Percentiles rank a stretch among this genome's conserved stretches.
These are phyloP conservation scores for Lipomyces kockii DNA, from an alignment of 805 yeast species.

Conservation along the genomic window DNA sequence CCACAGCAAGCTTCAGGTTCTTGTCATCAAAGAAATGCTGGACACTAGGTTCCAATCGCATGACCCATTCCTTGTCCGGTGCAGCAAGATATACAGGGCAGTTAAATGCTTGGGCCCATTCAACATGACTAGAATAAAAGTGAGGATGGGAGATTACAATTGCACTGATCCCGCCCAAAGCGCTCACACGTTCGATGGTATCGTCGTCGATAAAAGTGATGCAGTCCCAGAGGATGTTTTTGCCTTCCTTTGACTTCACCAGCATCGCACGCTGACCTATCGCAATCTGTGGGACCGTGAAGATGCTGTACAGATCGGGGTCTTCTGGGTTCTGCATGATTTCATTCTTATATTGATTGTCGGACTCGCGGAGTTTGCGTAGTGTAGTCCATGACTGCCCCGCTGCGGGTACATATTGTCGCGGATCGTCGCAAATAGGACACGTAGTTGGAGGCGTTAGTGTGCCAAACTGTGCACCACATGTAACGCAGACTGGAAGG, in stretches of 20 bases:
- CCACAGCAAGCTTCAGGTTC: conserved; percentile 2
- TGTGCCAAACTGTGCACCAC: conserved; percentile 29
- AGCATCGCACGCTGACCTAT: conserved; percentile 38
- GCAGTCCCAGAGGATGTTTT: conserved; percentile 37
- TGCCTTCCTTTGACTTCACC: conserved; percentile 30
- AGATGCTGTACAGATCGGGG: conserved; percentile 26
- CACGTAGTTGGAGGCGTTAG: conserved; percentile 18
- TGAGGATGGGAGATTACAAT: conserved; percentile 38
- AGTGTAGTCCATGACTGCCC: conserved; percentile 34
- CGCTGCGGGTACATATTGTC: conserved; percentile 31
- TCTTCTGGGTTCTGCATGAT: conserved; percentile 20
- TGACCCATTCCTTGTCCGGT: conserved; percentile 28
- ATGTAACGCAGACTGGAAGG: conserved; percentile 28
- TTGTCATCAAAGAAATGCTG: conserved; percentile 20
- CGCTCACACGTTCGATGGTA: conserved; percentile 21
- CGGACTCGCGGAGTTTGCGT: conserved; percentile 15
- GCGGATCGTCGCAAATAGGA: conserved; percentile 35
- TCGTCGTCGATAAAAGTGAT: conserved; percentile 30
- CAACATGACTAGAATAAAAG: conserved; percentile 34
- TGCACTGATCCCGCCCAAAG: conserved; percentile 31
- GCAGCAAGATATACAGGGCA: conserved; percentile 32
- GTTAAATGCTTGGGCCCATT: conserved; percentile 37
- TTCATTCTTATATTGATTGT: conserved; percentile 18
- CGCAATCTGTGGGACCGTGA: conserved; percentile 34
- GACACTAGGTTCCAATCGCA: conserved; percentile 16